A percentile compares a stretch with the other conserved stretches of the same genome.
Evolutionary conservation across 495 filamentous ascomycete genomes (phyloP).

Genomic region (Aspergillus campestris): DNA sequence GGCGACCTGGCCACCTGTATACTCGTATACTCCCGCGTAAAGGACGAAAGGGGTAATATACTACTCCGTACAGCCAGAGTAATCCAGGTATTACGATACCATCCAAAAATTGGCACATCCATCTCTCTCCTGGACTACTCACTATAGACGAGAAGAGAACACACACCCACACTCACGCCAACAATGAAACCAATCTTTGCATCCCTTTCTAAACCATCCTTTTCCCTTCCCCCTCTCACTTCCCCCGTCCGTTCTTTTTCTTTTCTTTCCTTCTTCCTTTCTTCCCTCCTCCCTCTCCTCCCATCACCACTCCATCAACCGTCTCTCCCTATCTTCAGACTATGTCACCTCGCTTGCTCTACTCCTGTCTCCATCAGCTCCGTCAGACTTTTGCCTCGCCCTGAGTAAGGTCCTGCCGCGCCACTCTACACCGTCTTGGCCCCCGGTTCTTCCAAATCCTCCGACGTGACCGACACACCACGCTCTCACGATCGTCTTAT

Average conservation of each 20-base stretch:
- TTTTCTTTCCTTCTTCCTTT: slow-evolving; percentile 11
- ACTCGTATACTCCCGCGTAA: no score
- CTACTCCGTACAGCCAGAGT: no score
- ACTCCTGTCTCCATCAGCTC: slow-evolving; percentile 13
- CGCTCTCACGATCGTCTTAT: neutral
- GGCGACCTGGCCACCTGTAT: no score
- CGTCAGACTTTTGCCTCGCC: slow-evolving; percentile 18
- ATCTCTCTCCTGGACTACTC: slow-evolving; percentile 1
- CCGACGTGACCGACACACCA: neutral
- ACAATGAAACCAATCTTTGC: slow-evolving; percentile 23
- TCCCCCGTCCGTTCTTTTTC: slow-evolving; percentile 10
- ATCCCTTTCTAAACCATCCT: slow-evolving; percentile 14
- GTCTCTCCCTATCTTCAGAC: slow-evolving; percentile 10
- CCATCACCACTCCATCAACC: slow-evolving; percentile 11
- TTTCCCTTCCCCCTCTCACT: slow-evolving; percentile 17
- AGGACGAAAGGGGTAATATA: no score
- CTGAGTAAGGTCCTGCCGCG: slow-evolving; percentile 15
- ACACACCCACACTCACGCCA: slow-evolving; percentile 12
- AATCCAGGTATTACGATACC: no score
- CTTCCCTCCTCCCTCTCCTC: slow-evolving; percentile 5
- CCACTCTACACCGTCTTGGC: slow-evolving; percentile 1
- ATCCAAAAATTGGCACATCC: slow-evolving; percentile 14
- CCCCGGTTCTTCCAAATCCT: neutral
- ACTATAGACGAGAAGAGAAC: slow-evolving; percentile 15
- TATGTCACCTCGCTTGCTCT: slow-evolving; percentile 23